A percentile compares a stretch with the other conserved stretches of the same genome.
Conservation (phyloP, 306 rosid genomes). For the Corylus americana region DNA sequence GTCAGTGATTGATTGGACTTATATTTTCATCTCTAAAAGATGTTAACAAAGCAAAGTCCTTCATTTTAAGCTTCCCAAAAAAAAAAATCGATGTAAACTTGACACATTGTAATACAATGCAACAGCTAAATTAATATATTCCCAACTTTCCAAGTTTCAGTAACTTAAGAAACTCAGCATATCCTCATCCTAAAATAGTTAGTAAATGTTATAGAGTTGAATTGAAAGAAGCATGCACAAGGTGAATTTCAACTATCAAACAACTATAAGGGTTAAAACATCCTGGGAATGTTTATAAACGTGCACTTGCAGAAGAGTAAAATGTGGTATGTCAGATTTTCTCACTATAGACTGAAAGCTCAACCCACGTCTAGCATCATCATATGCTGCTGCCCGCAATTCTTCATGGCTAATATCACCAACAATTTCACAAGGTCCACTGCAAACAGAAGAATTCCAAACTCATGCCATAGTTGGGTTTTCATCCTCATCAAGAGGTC, state of each 20-base stretch:
- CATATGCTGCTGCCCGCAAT: constrained; percentile 79
- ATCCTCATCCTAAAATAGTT: background rate
- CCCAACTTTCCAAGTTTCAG: background rate
- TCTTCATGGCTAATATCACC: constrained; percentile 94
- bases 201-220: background rate
- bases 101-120: background rate
- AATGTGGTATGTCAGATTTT: constrained; percentile 26
- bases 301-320: constrained; percentile 10
- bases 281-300: background rate
- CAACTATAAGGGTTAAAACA: background rate
- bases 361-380: constrained; percentile 75
- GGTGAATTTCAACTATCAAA: background rate
- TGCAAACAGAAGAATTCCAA: constrained; percentile 40
- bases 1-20: too few relatives aligned
- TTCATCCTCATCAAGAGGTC: constrained; percentile 14
- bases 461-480: constrained; percentile 3
- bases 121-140: background rate
- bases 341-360: constrained; percentile 74
- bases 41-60: background rate
- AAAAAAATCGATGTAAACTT: background rate
- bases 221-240: background rate
- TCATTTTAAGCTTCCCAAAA: background rate
- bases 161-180: background rate
- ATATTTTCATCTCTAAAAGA: too few relatives aligned
- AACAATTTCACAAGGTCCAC: constrained; percentile 77